phyloP scores from a whole-genome alignment of 139 green algal species.

The Tetradesmus obliquus region DNA sequence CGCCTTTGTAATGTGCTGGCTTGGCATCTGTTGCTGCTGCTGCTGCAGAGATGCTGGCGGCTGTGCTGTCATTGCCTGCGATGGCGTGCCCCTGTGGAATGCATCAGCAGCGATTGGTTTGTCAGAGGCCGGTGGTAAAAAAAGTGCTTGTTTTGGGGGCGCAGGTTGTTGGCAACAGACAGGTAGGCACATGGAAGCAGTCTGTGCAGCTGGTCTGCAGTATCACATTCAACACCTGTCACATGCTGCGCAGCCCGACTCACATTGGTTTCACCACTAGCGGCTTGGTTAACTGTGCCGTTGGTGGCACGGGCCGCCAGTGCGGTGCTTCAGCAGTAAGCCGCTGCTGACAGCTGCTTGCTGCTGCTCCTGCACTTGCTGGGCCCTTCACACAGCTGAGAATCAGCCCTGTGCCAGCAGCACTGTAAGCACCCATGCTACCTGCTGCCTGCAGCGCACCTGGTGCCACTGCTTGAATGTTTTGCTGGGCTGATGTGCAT shows the following conservation, averaged over 20 bases:
- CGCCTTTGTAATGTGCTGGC: not conserved
- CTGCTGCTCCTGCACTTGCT: not conserved
- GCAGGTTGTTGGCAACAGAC: not conserved
- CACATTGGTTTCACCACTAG: slow-evolving; percentile 14
- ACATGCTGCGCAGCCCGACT: not conserved
- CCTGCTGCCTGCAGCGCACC: not conserved
- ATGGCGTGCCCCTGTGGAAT: not conserved
- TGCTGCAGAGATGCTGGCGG: not conserved
- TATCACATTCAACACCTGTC: too few species aligned
- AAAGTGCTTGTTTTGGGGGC: not conserved
- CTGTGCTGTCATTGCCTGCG: not conserved
- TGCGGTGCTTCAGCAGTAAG: not conserved
- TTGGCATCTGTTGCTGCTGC: not conserved
- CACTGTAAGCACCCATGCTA: not conserved
- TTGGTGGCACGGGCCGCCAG: slow-evolving; percentile 6
- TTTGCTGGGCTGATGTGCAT: not conserved
- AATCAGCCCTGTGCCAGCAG: not conserved
- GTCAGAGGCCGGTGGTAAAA: not conserved
- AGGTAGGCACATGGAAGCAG: not conserved
- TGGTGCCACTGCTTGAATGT: not conserved
- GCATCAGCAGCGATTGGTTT: too few species aligned
- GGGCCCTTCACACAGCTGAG: not conserved
- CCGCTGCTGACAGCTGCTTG: not conserved
- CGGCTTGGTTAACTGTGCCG: slow-evolving; percentile 15
- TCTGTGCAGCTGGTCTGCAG: too few species aligned